These are phyloP conservation scores for Tillandsia leiboldiana DNA, from an alignment of 176 grass and related monocot genomes.

Conservation along the genomic window DNA sequence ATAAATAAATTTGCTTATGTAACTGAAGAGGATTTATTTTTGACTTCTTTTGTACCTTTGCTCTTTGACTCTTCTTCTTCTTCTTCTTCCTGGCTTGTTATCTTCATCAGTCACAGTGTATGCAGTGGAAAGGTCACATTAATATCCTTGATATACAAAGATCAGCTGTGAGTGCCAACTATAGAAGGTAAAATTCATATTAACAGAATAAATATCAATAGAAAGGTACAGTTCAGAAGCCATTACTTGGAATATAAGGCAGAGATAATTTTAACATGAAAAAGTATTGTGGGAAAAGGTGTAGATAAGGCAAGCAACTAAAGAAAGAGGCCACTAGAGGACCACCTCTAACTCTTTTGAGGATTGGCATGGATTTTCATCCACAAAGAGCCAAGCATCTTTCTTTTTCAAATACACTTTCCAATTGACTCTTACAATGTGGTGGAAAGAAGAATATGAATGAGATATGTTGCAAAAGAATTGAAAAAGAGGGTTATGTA, in stretches of 20 bases:
- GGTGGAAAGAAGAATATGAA: background rate
- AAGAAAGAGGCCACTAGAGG: background rate
- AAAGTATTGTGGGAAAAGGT: background rate
- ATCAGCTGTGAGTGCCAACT: no score
- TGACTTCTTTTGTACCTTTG: background rate
- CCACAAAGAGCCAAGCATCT: background rate
- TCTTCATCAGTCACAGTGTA: no score
- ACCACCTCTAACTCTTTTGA: background rate
- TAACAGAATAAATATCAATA: no score
- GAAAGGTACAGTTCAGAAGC: no score
- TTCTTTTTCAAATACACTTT: background rate
- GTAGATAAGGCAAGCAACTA: background rate
- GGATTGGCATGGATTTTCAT: background rate
- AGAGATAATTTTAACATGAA: no score
- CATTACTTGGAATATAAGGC: no score
- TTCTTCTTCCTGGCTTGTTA: no score
- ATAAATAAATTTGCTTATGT: background rate
- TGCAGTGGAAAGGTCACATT: no score
- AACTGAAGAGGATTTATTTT: background rate
- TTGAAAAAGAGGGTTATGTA: background rate
- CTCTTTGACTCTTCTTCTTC: background rate
- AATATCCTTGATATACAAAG: no score
- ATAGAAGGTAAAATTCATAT: no score
- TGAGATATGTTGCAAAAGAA: background rate
- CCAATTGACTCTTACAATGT: background rate